A percentile compares a stretch with the other conserved stretches of the same genome.
These are phyloP conservation scores for Maudiozyma turicensis DNA, from an alignment of 805 yeast species.

Conservation along the genomic window DNA sequence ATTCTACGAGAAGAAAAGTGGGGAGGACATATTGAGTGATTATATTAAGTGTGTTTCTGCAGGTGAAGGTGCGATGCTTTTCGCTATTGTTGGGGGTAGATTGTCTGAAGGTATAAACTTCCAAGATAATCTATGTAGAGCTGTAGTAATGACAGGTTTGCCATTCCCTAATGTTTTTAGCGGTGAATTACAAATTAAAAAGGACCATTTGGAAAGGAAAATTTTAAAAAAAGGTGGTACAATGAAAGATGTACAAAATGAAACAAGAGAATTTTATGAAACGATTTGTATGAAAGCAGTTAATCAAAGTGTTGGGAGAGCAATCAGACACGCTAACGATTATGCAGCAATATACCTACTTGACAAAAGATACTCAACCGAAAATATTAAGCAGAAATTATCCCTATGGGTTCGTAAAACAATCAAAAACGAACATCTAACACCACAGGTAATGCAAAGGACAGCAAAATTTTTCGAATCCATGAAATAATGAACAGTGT, in stretches of 20 bases:
- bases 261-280: constrained; percentile 56
- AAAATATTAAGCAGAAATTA: constrained; percentile 45
- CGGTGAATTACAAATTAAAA: constrained; percentile 69
- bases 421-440: constrained; percentile 15
- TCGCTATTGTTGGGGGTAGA: constrained; percentile 88
- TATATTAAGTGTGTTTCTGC: constrained; percentile 38
- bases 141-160: constrained; percentile 75
- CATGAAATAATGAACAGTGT: background rate
- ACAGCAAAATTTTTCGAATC: constrained; percentile 19
- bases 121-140: constrained; percentile 78
- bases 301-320: constrained; percentile 87
- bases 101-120: constrained; percentile 92
- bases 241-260: constrained; percentile 35
- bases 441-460: constrained; percentile 11
- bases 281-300: constrained; percentile 85
- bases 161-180: constrained; percentile 83
- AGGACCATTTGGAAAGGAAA: constrained; percentile 48
- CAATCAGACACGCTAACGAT: constrained; percentile 76
- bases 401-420: constrained; percentile 66
- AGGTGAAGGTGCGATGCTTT: constrained; percentile 49
- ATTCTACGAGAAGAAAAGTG: constrained; percentile 47
- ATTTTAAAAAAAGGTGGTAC: constrained; percentile 42
- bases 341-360: constrained; percentile 66
- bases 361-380: constrained; percentile 49
- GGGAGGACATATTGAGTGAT: constrained; percentile 38